Percentiles rank a stretch among this genome's conserved stretches.
Evolutionary conservation across 805 yeast species (phyloP).

Genomic region (Candida loeiensis): DNA sequence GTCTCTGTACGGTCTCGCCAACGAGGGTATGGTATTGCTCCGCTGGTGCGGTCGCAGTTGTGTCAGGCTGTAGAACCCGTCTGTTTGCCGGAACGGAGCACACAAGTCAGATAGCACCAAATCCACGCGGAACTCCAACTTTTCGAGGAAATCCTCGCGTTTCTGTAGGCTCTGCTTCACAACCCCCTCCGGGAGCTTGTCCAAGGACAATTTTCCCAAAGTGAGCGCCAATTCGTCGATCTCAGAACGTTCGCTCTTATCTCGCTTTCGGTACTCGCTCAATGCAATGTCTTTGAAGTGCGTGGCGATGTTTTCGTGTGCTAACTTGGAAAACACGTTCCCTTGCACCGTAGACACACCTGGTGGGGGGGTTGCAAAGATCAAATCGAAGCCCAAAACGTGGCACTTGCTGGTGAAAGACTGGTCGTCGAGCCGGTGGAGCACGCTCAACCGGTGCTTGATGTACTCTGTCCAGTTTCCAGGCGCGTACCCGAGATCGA

Average conservation of each 20-base stretch:
- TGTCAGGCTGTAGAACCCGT: constrained; percentile 38
- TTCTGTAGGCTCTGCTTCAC: constrained; percentile 8
- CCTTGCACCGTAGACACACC: constrained; percentile 86
- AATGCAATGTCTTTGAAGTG: constrained; percentile 29
- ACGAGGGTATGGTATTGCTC: constrained; percentile 20
- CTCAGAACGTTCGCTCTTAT: constrained; percentile 11
- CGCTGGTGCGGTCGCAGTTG: constrained; percentile 33
- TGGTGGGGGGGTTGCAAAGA: constrained; percentile 72
- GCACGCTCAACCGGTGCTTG: constrained; percentile 22
- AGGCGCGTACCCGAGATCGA: constrained; percentile 41
- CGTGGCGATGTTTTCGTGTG: constrained; percentile 21
- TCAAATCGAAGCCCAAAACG: constrained; percentile 49
- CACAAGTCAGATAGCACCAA: constrained; percentile 35
- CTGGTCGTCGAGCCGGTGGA: constrained; percentile 29
- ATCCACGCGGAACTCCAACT: constrained; percentile 30
- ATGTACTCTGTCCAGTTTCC: constrained; percentile 40
- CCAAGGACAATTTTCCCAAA: constrained; percentile 6
- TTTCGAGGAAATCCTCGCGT: constrained; percentile 5
- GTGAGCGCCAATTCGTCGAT: constrained; percentile 15
- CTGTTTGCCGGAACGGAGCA: constrained; percentile 31
- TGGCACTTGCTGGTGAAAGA: constrained; percentile 30
- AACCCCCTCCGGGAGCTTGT: constrained; percentile 7
- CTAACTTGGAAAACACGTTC: constrained; percentile 61
- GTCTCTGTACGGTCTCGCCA: constrained; percentile 24
- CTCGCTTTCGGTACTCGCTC: constrained; percentile 4